These are phyloP conservation scores for Sorghum bicolor DNA, from an alignment of 176 grass and related monocot species.

Conservation along the genomic window Sorghum_bicolor_NCBIv3 NC_012879.2:74501-75000, in stretches of 20 bases:
- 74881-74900: background rate
- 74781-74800: background rate
- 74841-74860: background rate
- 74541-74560: too few species aligned
- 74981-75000: background rate
- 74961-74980: background rate
- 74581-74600: too few species aligned
- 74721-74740: too few species aligned
- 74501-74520: too few species aligned
- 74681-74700: background rate
- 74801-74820: background rate
- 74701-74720: background rate
- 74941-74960: background rate
- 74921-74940: background rate
- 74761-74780: background rate
- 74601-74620: too few species aligned
- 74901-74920: background rate
- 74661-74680: too few species aligned
- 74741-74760: background rate
- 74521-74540: too few species aligned
- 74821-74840: background rate
- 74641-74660: too few species aligned
- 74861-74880: background rate
- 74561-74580: too few species aligned
- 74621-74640: too few species aligned